phyloP scores from a whole-genome alignment of 371 early-diverging fungal genomes.

The Circinella minor region DNA sequence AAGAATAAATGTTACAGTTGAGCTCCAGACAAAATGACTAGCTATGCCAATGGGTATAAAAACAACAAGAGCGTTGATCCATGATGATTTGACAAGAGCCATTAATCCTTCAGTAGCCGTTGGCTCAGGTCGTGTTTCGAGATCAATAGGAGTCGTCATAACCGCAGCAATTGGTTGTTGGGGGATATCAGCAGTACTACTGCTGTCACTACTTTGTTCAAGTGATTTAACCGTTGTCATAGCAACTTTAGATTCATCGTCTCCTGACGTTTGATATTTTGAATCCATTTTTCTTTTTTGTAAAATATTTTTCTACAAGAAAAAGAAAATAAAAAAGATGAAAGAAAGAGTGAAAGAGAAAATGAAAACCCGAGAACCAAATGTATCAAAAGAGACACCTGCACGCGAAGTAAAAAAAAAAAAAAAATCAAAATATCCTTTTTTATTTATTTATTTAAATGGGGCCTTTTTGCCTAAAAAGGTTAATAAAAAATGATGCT shows the following conservation, averaged over 20 bases:
- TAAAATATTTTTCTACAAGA: too few relatives aligned
- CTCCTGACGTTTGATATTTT: not conserved
- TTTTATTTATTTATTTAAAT: not conserved
- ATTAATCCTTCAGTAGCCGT: slow-evolving; percentile 35
- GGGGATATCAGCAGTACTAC: too few relatives aligned
- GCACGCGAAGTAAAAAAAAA: not conserved
- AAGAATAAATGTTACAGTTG: slow-evolving; percentile 71
- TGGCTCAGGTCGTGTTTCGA: slow-evolving; percentile 20
- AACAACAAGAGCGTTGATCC: slow-evolving; percentile 68
- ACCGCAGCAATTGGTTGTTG: not conserved
- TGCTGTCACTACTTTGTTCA: not conserved
- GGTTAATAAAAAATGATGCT: slow-evolving; percentile 4
- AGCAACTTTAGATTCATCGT: not conserved
- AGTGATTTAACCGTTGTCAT: not conserved
- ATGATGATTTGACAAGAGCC: slow-evolving; percentile 57
- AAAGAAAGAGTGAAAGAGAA: not conserved
- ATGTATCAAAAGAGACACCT: not conserved
- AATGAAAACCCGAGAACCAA: not conserved
- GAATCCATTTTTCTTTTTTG: not conserved
- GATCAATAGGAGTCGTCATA: not conserved
- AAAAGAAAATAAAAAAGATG: not conserved
- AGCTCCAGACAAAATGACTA: slow-evolving; percentile 64
- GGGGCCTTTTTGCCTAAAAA: not conserved
- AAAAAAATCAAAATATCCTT: not conserved
- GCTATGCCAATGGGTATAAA: slow-evolving; percentile 82